Evolutionary conservation across 108 stramenopile species (phyloP), one percentile per base, ranked within the genome.

Genomic region (Nitzschia sp.): DNA sequence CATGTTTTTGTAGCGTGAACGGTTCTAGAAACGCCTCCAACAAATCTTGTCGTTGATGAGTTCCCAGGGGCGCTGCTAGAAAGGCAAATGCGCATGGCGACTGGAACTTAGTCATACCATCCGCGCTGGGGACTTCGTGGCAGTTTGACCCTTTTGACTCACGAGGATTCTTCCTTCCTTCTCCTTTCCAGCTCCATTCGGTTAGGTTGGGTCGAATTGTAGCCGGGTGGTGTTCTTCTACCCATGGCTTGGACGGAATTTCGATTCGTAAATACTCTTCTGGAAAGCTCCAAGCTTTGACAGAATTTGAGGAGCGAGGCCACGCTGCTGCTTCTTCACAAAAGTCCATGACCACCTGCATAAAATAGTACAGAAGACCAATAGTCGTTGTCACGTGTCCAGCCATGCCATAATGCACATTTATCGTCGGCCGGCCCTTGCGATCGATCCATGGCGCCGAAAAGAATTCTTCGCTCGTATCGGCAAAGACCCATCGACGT

Each of bases 401-500:
- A 18, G 66, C 54, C 70, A 76, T 62, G 8, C 75, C 74, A 64
- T 59, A 68, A 36, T 81, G 80, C 0, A 68, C 80, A 61, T 79
- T 54, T 2, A 58, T 29, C 2, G 28, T 38, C 1, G 25, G 25
- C 3, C 36, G 70, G 2, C 33, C 36, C 26, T 55, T 66, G 27
- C 66, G 55, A 54, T 81, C 71, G 33, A 65, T 76, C 87, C 87
- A 88, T 19, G 59, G 28, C 2, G 66, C 18, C 1, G 75, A 72
- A 77, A 83, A 81, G 65, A 82, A 74, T 56, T 72, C 72, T 60
- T 90, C 88, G 46, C 42, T 71, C 19, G 76, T 72, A 30, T 86
- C 73, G 1, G 83, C 83, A 34, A 72, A 83, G 31, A 81, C 68
- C 21, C 79, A 68, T 27, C 74, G 84, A 33, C 81, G 60, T 2